Evolutionary conservation across 1,284 basidiomycete species (phyloP).

Genomic region (Marasmius sp.): DNA sequence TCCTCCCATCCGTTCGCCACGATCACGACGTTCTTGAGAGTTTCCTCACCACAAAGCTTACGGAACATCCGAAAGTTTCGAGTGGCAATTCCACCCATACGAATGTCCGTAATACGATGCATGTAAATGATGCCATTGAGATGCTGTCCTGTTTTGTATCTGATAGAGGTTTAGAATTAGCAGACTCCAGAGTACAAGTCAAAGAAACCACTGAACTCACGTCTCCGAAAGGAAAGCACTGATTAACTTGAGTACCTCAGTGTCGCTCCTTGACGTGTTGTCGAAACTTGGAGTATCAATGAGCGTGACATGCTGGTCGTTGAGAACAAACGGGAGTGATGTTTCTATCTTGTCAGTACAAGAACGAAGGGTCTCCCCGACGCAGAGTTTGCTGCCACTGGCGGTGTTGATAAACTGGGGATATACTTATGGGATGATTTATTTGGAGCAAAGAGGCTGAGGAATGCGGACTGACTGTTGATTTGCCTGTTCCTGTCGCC

Average conservation of each 20-base stretch:
- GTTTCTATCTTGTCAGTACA: conserved; percentile 27
- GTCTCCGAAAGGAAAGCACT: conserved; percentile 16
- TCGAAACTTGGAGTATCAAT: conserved; percentile 37
- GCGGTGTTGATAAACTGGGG: conserved; percentile 35
- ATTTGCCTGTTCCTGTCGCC: background rate
- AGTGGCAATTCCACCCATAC: conserved; percentile 49
- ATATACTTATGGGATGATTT: too few species aligned
- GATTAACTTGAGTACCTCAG: conserved; percentile 26
- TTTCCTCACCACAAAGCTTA: conserved; percentile 44
- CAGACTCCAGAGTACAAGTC: too few species aligned
- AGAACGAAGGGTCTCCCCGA: conserved; percentile 28
- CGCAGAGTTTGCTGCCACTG: conserved; percentile 26
- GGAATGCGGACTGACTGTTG: background rate
- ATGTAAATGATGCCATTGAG: conserved; percentile 39
- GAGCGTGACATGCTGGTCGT: conserved; percentile 22
- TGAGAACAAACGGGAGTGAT: conserved; percentile 24
- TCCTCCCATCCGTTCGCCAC: conserved; percentile 54
- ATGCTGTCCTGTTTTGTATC: background rate
- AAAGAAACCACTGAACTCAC: conserved; percentile 10
- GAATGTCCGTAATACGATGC: conserved; percentile 53
- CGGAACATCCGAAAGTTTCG: conserved; percentile 53
- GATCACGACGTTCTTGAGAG: conserved; percentile 47
- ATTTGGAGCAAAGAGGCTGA: too few species aligned
- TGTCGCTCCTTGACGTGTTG: conserved; percentile 28
- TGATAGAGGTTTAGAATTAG: background rate